Evolutionary conservation across 140 eudicot genomes (phyloP), one percentile per base, ranked within the genome.

Genomic region (Stevia rebaudiana): DNA sequence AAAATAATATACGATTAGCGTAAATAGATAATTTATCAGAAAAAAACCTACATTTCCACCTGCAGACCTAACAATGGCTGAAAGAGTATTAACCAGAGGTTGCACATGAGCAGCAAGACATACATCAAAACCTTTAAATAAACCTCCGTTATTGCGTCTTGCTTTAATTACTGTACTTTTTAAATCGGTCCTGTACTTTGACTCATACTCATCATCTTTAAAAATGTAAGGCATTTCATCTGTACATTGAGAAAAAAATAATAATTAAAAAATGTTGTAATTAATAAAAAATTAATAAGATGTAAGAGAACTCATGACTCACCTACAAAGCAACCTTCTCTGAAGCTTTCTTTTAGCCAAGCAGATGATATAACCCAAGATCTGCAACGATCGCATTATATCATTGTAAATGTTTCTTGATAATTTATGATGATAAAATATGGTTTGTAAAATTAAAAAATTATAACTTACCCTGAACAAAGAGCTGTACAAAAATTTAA

Each of bases 401-500:
- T 18, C 63, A 16, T 15, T 15, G 28, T 8, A 42, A 69, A 22
- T 25, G 31, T 44, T 65, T 43, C 33, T 21, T n/a, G 55, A 74
- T 44, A 46, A 22, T 24, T 9, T 62, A 16, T 39, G 42, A 52
- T 41, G 5, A 21, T 57, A 15, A 30, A 30, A 56, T 56, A 37
- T 37, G 58, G 11, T 59, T 24, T 33, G 44, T 42, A 40, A 46
- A 60, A 44, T 25, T 35, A 28, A 25, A 7, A 16, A 6, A n/a
- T 7, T 18, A 21, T 4, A 72, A 74, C 94, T 74, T 11, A 91
- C 98, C 98, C 95, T 74, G 94, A 84, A 61, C 98, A 87, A 57
- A 91, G 95, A 75, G 95, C 98, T 5, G 80, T 78, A 73, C 98
- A 91, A 81, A 90, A 87, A 48, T 91, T 91, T 42, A 82, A 61